Evolutionary conservation across 257 asterid genomes (phyloP).

Genomic region (Scutellaria galericulata): DNA sequence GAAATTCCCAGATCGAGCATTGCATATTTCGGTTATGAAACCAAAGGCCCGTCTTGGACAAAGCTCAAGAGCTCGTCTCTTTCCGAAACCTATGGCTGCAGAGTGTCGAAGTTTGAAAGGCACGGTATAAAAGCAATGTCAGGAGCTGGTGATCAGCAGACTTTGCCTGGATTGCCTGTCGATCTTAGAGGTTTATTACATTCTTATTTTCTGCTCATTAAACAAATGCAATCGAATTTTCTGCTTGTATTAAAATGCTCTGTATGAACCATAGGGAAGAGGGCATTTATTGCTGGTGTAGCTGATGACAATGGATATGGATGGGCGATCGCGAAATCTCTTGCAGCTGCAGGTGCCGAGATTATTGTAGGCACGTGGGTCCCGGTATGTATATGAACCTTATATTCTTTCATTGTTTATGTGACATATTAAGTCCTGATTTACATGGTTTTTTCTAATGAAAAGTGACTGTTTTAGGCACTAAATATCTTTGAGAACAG

Average conservation of each 20-base stretch:
- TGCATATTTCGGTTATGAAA: conserved; percentile 55
- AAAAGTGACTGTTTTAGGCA: conserved; percentile 53
- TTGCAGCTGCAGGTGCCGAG: conserved; percentile 98
- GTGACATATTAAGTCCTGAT: no score
- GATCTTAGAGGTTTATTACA: background rate
- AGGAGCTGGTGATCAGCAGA: conserved; percentile 53
- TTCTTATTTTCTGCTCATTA: background rate
- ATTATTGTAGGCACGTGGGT: conserved; percentile 99
- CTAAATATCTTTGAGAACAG: conserved; percentile 90
- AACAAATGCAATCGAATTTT: background rate
- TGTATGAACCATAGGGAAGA: conserved; percentile 46
- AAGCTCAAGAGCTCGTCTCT: conserved; percentile 55
- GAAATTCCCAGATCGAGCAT: conserved; percentile 47
- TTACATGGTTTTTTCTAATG: conserved; percentile 22
- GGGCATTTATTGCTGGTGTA: conserved; percentile 96
- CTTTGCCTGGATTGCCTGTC: conserved; percentile 79
- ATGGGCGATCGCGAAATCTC: conserved; percentile 97
- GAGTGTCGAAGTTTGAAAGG: conserved; percentile 42
- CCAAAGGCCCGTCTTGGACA: conserved; percentile 45
- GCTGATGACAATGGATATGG: conserved; percentile 98
- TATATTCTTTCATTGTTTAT: conserved; percentile 16
- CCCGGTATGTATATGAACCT: conserved; percentile 66
- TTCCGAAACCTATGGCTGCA: conserved; percentile 38
- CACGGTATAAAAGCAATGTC: conserved; percentile 67
- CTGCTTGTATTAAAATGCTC: background rate